A percentile compares a stretch with the other conserved stretches of the same genome.
Conservation (phyloP, 495 filamentous ascomycete species). For the Xylaria flabelliformis region DNA sequence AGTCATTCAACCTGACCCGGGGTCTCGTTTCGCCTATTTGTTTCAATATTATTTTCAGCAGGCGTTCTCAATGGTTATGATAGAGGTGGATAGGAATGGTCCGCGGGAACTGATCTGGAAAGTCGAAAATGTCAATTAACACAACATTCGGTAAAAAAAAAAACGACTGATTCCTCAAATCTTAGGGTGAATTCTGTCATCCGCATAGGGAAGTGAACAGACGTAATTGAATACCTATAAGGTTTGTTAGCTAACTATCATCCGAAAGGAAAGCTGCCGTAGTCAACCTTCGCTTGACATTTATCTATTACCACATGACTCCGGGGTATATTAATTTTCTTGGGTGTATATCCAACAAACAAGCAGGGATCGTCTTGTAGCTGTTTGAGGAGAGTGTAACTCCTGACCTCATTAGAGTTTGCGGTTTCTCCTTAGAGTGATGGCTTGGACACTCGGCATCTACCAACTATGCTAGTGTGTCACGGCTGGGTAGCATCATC, state of each 20-base stretch:
- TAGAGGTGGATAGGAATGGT: background rate
- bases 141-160: background rate
- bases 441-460: background rate
- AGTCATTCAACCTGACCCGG: background rate
- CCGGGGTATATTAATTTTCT: background rate
- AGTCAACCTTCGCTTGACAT: background rate
- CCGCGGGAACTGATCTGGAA: background rate
- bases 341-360: background rate
- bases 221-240: background rate
- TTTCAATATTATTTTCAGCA: background rate
- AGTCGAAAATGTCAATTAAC: background rate
- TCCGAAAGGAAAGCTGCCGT: background rate
- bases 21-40: background rate
- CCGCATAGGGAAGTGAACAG: background rate
- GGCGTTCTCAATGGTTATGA: background rate
- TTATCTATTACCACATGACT: background rate
- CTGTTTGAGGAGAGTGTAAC: background rate
- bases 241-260: background rate
- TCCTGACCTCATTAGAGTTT: slow-evolving; percentile 22
- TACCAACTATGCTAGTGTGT: background rate
- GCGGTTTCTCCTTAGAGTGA: background rate
- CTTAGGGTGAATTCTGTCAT: no score
- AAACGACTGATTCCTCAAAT: background rate
- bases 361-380: background rate
- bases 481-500: slow-evolving; percentile 22